Conservation (phyloP, 2,329 filamentous ascomycete genomes). For the Colletotrichum eleusines region DNA sequence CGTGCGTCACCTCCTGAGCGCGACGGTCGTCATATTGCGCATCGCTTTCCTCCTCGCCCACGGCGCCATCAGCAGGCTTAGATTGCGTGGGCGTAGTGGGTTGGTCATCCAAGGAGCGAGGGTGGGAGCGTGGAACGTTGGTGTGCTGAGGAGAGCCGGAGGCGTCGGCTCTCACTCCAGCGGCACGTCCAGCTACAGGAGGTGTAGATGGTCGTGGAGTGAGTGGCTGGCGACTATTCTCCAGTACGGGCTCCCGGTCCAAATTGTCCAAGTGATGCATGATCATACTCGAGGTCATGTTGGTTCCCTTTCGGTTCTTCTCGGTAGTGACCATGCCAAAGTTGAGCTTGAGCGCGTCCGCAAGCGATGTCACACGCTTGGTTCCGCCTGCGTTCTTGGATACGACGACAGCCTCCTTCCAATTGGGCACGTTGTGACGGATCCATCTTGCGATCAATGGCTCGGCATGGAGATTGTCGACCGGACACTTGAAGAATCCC, state of each 20-base stretch:
- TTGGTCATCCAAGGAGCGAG: slow-evolving; percentile 42
- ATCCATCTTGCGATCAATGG: slow-evolving; percentile 97
- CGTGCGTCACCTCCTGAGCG: slow-evolving; percentile 90
- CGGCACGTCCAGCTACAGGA: slow-evolving; percentile 20
- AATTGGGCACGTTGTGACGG: slow-evolving; percentile 85
- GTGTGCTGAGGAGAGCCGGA: slow-evolving; percentile 40
- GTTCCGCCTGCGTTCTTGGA: slow-evolving; percentile 98
- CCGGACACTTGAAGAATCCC: slow-evolving; percentile 97
- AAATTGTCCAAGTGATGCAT: slow-evolving; percentile 75
- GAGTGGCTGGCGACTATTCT: slow-evolving; percentile 48
- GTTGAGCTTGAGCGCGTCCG: slow-evolving; percentile 95
- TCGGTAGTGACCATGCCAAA: slow-evolving; percentile 97
- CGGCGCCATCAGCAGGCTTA: slow-evolving; percentile 23
- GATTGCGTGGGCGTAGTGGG: slow-evolving; percentile 37
- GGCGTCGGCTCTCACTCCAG: slow-evolving; percentile 35
- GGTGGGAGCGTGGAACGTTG: slow-evolving; percentile 43
- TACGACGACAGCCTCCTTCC: slow-evolving; percentile 93
- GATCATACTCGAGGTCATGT: slow-evolving; percentile 84
- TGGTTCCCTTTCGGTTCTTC: slow-evolving; percentile 68
- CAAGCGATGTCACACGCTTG: slow-evolving; percentile 95
- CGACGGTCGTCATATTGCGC: slow-evolving; percentile 81
- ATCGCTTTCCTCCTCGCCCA: slow-evolving; percentile 52
- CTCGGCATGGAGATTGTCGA: slow-evolving; percentile 97
- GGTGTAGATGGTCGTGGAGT: slow-evolving; percentile 41
- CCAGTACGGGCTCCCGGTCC: slow-evolving; percentile 60